Conservation (phyloP, 305 asterid genomes). For the Plantago rigida region DNA sequence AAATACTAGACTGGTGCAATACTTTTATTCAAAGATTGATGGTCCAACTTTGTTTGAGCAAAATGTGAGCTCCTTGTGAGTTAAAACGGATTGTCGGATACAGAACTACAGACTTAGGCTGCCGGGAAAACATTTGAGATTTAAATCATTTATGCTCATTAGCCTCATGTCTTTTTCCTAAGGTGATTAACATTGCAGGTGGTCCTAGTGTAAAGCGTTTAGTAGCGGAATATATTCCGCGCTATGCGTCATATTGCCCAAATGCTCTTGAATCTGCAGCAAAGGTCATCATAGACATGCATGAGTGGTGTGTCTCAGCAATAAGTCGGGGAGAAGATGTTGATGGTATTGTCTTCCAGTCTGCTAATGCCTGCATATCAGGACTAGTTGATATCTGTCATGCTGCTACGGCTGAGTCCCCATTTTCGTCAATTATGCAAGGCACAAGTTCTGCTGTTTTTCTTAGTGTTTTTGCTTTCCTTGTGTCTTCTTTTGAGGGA, state of each 20-base stretch:
- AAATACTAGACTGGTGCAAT: not conserved
- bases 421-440: conserved; percentile 47
- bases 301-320: conserved; percentile 47
- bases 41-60: not conserved
- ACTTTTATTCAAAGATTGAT: not conserved
- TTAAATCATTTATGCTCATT: not conserved
- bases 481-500: conserved; percentile 62
- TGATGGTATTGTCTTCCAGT: conserved; percentile 66
- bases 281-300: conserved; percentile 50
- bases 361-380: conserved; percentile 68
- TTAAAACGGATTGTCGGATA: not conserved
- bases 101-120: not conserved
- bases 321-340: conserved; percentile 54
- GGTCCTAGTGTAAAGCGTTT: conserved; percentile 60
- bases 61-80: not conserved
- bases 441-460: conserved; percentile 65
- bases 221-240: conserved; percentile 60
- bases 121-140: not conserved
- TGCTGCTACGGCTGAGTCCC: conserved; percentile 53
- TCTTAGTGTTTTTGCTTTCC: conserved; percentile 47
- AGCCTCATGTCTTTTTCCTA: not conserved
- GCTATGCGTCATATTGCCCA: conserved; percentile 66
- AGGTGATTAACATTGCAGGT: conserved; percentile 36
- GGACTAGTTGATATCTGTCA: conserved; percentile 66
- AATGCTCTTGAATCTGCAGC: conserved; percentile 77